Conservation (phyloP, 1,139 yeast species). For the Scheffersomyces quercinus region DNA sequence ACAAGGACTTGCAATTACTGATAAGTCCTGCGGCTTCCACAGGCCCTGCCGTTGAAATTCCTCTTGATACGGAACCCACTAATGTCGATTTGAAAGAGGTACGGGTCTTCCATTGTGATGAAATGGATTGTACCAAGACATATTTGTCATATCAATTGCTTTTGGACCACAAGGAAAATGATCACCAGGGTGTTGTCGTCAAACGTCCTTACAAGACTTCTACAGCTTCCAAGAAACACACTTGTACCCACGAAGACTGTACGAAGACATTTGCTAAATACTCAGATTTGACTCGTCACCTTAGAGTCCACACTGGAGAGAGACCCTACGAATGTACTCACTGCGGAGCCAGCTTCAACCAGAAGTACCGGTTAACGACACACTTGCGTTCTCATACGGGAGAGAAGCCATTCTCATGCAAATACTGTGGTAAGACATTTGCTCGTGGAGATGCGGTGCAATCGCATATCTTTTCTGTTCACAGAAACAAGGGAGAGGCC, state of each 20-base stretch:
- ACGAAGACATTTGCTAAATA: slow-evolving; percentile 20
- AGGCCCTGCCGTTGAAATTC: slow-evolving; percentile 1
- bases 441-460: slow-evolving; percentile 31
- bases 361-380: slow-evolving; percentile 27
- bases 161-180: slow-evolving; percentile 8
- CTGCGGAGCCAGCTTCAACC: slow-evolving; percentile 25
- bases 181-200: slow-evolving; percentile 7
- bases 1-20: slow-evolving; percentile 8
- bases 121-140: slow-evolving; percentile 11
- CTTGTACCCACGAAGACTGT: slow-evolving; percentile 18
- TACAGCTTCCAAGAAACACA: slow-evolving; percentile 16
- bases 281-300: slow-evolving; percentile 25
- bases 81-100: slow-evolving; percentile 7
- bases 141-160: slow-evolving; percentile 11
- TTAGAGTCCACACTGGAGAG: slow-evolving; percentile 28
- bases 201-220: slow-evolving; percentile 14
- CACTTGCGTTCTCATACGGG: slow-evolving; percentile 28
- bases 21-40: slow-evolving; percentile 1
- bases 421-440: slow-evolving; percentile 24
- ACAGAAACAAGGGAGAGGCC: slow-evolving; percentile 7
- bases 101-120: slow-evolving; percentile 16
- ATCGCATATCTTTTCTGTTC: slow-evolving; percentile 22
- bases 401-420: slow-evolving; percentile 27
- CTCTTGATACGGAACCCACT: not conserved
- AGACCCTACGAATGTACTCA: slow-evolving; percentile 23